These are phyloP conservation scores for Hirsutella thompsonii DNA, from an alignment of 2,329 filamentous ascomycete species.

Conservation along the genomic window DNA sequence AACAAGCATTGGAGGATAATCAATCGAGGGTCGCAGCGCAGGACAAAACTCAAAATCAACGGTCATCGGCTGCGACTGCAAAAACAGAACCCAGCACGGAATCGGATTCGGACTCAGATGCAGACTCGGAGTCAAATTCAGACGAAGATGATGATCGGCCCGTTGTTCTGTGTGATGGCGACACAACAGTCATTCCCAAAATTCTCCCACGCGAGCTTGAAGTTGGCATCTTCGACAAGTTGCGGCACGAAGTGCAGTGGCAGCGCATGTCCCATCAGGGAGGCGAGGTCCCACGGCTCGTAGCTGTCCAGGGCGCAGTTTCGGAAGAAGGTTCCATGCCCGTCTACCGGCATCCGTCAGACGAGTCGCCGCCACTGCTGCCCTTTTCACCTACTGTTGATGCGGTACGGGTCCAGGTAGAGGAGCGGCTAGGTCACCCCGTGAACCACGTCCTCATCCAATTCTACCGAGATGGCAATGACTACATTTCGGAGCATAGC, in stretches of 20 bases:
- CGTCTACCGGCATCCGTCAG: slow-evolving; percentile 88
- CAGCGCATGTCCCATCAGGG: slow-evolving; percentile 86
- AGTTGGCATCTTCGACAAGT: slow-evolving; percentile 51
- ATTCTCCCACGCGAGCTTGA: slow-evolving; percentile 48
- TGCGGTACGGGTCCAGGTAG: slow-evolving; percentile 53
- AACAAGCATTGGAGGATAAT: too few relatives aligned
- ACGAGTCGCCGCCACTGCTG: slow-evolving; percentile 68
- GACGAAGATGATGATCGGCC: background rate
- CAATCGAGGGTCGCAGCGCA: too few relatives aligned
- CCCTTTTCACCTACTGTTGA: slow-evolving; percentile 65
- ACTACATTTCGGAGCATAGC: slow-evolving; percentile 92
- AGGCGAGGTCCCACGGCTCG: slow-evolving; percentile 80
- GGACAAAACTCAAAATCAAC: too few relatives aligned
- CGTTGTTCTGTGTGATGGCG: slow-evolving; percentile 63
- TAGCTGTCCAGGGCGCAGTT: slow-evolving; percentile 74
- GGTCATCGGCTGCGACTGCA: too few relatives aligned
- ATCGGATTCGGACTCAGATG: background rate
- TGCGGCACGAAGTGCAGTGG: slow-evolving; percentile 71
- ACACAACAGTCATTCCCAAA: slow-evolving; percentile 61
- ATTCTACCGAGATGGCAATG: slow-evolving; percentile 74
- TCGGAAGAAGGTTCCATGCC: slow-evolving; percentile 61
- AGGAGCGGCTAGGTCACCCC: slow-evolving; percentile 60
- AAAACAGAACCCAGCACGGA: too few relatives aligned
- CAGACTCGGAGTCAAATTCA: background rate
- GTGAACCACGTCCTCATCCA: slow-evolving; percentile 92